Percentiles rank a stretch among this genome's conserved stretches.
These are phyloP conservation scores for Voacanga thouarsii DNA, from an alignment of 257 asterid genomes.

Conservation along the genomic window DNA sequence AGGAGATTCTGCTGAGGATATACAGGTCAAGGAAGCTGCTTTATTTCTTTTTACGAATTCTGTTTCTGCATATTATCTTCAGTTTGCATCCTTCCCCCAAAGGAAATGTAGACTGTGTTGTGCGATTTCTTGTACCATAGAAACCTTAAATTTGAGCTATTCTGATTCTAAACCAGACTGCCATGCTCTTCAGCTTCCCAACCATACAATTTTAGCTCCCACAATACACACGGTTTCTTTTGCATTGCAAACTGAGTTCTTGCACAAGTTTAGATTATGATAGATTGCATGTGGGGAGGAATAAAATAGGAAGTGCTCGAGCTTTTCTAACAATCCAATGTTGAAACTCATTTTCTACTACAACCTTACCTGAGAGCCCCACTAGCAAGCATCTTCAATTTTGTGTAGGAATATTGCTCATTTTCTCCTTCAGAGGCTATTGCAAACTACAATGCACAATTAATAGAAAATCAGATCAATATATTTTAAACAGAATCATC, in stretches of 20 bases:
- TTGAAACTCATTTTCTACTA: neutral
- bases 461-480: neutral
- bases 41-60: neutral
- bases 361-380: neutral
- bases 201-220: neutral
- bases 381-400: neutral
- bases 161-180: neutral
- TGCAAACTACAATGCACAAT: neutral
- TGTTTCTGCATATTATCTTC: neutral
- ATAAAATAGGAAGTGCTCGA: neutral
- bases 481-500: neutral
- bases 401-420: neutral
- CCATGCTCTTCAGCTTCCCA: neutral
- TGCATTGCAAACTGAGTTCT: neutral
- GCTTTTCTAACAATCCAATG: neutral
- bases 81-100: neutral
- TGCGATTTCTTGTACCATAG: neutral
- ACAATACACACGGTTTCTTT: neutral
- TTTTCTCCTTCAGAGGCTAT: neutral
- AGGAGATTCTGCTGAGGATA: constrained; percentile 64
- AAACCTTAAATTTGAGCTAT: neutral
- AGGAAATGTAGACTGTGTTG: too few species aligned
- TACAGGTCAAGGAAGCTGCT: constrained; percentile 48
- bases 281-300: neutral
- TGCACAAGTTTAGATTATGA: neutral